These are phyloP conservation scores for Neopestalotiopsis clavispora DNA, from an alignment of 2,329 filamentous ascomycete genomes.

Conservation along the genomic window DNA sequence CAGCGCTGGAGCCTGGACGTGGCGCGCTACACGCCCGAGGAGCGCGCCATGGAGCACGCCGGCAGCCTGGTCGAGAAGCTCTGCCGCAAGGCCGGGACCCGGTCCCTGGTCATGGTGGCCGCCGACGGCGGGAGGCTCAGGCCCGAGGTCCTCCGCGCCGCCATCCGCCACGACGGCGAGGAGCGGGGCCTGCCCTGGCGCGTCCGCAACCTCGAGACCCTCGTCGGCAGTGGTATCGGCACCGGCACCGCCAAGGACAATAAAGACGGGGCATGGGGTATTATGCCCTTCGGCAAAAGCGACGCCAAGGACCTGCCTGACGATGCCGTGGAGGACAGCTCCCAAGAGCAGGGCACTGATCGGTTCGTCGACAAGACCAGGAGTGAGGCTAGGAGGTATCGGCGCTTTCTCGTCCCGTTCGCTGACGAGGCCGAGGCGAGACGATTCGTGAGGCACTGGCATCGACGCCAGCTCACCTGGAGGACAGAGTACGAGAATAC, in stretches of 20 bases:
- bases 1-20: conserved; percentile 28
- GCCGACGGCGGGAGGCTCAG: conserved; percentile 42
- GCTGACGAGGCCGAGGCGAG: conserved; percentile 57
- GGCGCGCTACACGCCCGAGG: conserved; percentile 19
- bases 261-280: conserved; percentile 24
- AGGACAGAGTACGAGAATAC: conserved; percentile 22
- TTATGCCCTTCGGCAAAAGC: conserved; percentile 36
- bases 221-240: conserved; percentile 14
- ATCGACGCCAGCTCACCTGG: conserved; percentile 41
- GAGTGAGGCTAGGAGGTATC: conserved; percentile 25
- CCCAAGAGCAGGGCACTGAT: conserved; percentile 6
- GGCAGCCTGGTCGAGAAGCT: conserved; percentile 31
- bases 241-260: no score
- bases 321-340: background rate
- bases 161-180: conserved; percentile 48
- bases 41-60: conserved; percentile 22
- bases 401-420: conserved; percentile 61
- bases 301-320: conserved; percentile 20
- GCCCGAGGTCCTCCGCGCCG: conserved; percentile 37
- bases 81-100: conserved; percentile 24
- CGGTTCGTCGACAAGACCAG: background rate
- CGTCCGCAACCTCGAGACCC: conserved; percentile 29
- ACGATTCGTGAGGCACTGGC: conserved; percentile 52
- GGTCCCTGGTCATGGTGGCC: conserved; percentile 40
- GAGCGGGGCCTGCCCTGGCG: conserved; percentile 46